Base-by-base conservation (phyloP, 1,139 yeast species). In the Candida albicans region DNA sequence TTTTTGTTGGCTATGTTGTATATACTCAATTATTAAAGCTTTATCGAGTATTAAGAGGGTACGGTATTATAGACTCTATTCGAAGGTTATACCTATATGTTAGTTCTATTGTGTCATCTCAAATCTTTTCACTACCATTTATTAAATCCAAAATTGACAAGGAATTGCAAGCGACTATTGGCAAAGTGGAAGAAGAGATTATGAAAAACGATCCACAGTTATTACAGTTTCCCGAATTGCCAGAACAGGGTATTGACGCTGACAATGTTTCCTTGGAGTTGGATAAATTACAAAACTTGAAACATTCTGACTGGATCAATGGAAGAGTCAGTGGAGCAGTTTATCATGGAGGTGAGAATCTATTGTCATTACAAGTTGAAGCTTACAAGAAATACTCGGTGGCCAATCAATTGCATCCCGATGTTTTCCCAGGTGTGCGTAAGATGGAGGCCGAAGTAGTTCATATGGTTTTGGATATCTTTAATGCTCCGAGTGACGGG, bases 391-490 rank as follows among this genome's bases (percentile, higher is more conserved):
- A 77, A 57, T 91, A 80, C 62, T 80, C 95, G 7, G 90, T 91
- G 24, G 90, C 97, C 3, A 93, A 93, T 65, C 99, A 93, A 64
- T 72, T 93, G 45, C 99, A 93, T 59, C 99, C 99, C 0, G 98
- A 93, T 64, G 95, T 90, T 8, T 93, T 93, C 60, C 99, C 99
- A 0, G 98, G 95, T 2, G 88, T 93, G 4, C 80, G 99, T 35
- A 90, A 91, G 62, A 91, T 93, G 96, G 99, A 93, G 59, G 76
- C 96, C 2, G 98, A 93, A 60, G 88, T 91, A 6, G 98, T 93
- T 2, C 73, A 95, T 1, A 93, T 93, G 98, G 95, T 87, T 8
- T 70, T 93, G 51, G 77, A 75, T 18, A 58, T 90, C 54, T 93
- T 86, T 68, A 77, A 91, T 63, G 78, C 70, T 0, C 95, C 95